Evolutionary conservation across 2,329 filamentous ascomycete species (phyloP).

Genomic region (Rhynchosporium graminicola): DNA sequence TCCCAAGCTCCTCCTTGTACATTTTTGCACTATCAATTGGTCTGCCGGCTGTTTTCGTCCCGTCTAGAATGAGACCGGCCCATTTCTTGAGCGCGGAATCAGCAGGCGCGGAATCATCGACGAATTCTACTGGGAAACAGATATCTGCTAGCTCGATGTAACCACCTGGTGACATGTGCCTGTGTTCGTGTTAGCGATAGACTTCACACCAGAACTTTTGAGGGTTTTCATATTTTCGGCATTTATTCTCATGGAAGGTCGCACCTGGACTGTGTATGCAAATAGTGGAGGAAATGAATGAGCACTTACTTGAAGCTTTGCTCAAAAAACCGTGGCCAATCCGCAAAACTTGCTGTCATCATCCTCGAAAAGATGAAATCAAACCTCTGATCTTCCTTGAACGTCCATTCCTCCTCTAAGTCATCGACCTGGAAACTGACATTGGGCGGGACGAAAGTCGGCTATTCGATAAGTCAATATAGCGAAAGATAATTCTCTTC

Average conservation of each 20-base stretch:
- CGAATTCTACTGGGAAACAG: conserved; percentile 35
- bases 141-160: conserved; percentile 41
- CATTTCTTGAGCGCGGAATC: conserved; percentile 25
- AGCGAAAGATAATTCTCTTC: too few relatives aligned
- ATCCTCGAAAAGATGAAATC: conserved; percentile 58
- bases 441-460: conserved; percentile 54
- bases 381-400: conserved; percentile 50
- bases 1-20: conserved; percentile 25
- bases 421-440: conserved; percentile 59
- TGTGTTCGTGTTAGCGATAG: neutral
- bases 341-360: conserved; percentile 23
- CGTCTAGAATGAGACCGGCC: conserved; percentile 38
- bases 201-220: neutral
- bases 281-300: neutral
- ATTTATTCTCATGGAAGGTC: neutral
- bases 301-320: conserved; percentile 16
- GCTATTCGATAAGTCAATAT: conserved; percentile 14
- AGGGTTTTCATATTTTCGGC: neutral
- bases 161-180: conserved; percentile 36
- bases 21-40: conserved; percentile 38
- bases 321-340: conserved; percentile 25
- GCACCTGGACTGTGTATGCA: neutral
- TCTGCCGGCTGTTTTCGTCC: conserved; percentile 39
- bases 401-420: conserved; percentile 57
- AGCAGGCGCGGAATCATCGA: conserved; percentile 39